These are phyloP conservation scores for Brettanomyces sp. DNA, from an alignment of 805 yeast genomes.

Conservation along the genomic window DNA sequence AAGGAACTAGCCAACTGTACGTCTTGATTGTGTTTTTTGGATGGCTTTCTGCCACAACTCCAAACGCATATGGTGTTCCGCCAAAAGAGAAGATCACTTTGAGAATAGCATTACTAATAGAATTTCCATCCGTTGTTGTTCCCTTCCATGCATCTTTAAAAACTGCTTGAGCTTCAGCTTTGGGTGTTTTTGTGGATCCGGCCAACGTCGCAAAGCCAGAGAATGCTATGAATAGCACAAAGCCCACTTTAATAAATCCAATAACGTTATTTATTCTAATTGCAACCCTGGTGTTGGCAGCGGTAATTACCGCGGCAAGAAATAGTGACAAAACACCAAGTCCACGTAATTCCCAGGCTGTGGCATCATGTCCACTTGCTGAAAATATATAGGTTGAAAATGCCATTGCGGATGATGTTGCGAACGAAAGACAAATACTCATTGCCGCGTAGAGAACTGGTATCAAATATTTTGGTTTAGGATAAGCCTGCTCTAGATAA, in stretches of 20 bases:
- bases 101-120: slow-evolving; percentile 33
- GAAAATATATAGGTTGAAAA: slow-evolving; percentile 69
- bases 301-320: slow-evolving; percentile 58
- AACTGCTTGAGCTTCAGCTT: slow-evolving; percentile 17
- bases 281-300: slow-evolving; percentile 54
- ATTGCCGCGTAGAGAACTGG: slow-evolving; percentile 62
- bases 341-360: slow-evolving; percentile 71
- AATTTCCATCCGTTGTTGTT: slow-evolving; percentile 32
- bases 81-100: slow-evolving; percentile 36
- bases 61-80: slow-evolving; percentile 32
- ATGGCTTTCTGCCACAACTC: slow-evolving; percentile 35
- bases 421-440: slow-evolving; percentile 74
- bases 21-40: slow-evolving; percentile 30
- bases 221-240: slow-evolving; percentile 58
- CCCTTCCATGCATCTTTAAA: slow-evolving; percentile 30
- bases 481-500: slow-evolving; percentile 63
- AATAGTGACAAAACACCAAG: slow-evolving; percentile 69
- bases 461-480: slow-evolving; percentile 58
- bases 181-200: slow-evolving; percentile 41
- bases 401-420: slow-evolving; percentile 74
- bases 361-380: slow-evolving; percentile 61
- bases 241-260: slow-evolving; percentile 67
- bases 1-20: slow-evolving; percentile 65
- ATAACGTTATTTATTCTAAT: slow-evolving; percentile 54
- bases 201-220: slow-evolving; percentile 82